Percentiles rank a stretch among this genome's conserved stretches.
Evolutionary conservation across 2,329 filamentous ascomycete species (phyloP).

Genomic region (Cladosporium sphaerospermum): DNA sequence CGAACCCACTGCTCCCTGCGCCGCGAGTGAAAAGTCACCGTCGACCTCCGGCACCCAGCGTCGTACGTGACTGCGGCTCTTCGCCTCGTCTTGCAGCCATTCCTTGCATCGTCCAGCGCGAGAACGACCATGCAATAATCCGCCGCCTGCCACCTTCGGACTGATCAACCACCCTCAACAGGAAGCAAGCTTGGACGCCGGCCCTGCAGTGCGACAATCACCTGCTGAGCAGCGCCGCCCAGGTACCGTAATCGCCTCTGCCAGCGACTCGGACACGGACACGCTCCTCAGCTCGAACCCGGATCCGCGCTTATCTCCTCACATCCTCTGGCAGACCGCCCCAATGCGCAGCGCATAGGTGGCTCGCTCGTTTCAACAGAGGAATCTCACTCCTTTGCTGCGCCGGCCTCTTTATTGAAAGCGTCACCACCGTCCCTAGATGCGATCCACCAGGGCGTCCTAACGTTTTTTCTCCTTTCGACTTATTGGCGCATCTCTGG

Average conservation of each 20-base stretch:
- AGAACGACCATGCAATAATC: conserved; percentile 11
- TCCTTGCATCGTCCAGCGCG: conserved; percentile 11
- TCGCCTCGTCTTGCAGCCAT: conserved; percentile 7
- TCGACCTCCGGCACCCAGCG: background rate
- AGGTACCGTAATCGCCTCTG: background rate
- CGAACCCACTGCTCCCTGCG: background rate
- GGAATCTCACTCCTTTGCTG: background rate
- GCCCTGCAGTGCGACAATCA: conserved; percentile 8
- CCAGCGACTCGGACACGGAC: background rate
- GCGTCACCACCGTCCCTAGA: conserved; percentile 3
- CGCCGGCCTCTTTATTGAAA: background rate
- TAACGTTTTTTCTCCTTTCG: background rate
- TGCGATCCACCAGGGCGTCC: background rate
- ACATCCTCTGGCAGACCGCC: background rate
- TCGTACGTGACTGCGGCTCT: conserved; percentile 2
- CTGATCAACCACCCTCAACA: conserved; percentile 10
- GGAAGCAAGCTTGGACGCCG: conserved; percentile 10
- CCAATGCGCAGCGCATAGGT: conserved; percentile 7
- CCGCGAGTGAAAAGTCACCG: background rate
- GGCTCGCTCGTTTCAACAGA: conserved; percentile 1
- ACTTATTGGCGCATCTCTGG: background rate
- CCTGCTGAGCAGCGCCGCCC: background rate
- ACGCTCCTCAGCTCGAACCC: conserved; percentile 2
- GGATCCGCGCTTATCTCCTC: background rate
- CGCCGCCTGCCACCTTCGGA: conserved; percentile 7